Conservation (phyloP, 2,329 filamentous ascomycete genomes). For the Cadophora sp. region DNA sequence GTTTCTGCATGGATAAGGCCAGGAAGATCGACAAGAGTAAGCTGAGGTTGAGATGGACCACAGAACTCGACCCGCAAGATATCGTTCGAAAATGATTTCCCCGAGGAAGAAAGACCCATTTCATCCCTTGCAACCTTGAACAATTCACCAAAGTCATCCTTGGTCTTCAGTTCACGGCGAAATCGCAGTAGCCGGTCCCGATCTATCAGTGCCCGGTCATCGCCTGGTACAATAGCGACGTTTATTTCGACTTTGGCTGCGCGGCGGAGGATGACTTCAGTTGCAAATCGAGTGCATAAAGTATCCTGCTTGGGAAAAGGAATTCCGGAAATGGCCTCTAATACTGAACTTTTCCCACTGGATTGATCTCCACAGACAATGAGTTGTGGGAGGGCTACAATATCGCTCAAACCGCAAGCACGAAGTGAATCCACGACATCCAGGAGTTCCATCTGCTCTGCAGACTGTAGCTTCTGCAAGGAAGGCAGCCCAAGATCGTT, state of each 20-base stretch:
- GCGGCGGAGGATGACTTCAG: constrained; percentile 49
- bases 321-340: constrained; percentile 47
- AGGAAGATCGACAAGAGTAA: constrained; percentile 66
- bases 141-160: constrained; percentile 32
- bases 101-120: constrained; percentile 28
- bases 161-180: constrained; percentile 26
- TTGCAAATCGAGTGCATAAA: constrained; percentile 53
- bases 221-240: constrained; percentile 29
- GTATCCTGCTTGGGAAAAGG: constrained; percentile 49
- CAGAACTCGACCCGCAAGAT: constrained; percentile 34
- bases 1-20: constrained; percentile 59
- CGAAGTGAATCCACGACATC: constrained; percentile 63
- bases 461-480: constrained; percentile 33
- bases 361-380: constrained; percentile 35
- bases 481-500: constrained; percentile 25
- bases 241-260: constrained; percentile 17
- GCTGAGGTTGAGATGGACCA: constrained; percentile 50
- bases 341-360: constrained; percentile 47
- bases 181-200: constrained; percentile 28
- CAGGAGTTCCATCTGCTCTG: constrained; percentile 61
- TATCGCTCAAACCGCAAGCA: constrained; percentile 27
- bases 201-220: constrained; percentile 24
- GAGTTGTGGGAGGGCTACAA: constrained; percentile 51
- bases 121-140: constrained; percentile 33
- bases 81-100: constrained; percentile 40